phyloP scores from a whole-genome alignment of 1,139 yeast genomes.

The Yamadazyma membranifaciens region DNA sequence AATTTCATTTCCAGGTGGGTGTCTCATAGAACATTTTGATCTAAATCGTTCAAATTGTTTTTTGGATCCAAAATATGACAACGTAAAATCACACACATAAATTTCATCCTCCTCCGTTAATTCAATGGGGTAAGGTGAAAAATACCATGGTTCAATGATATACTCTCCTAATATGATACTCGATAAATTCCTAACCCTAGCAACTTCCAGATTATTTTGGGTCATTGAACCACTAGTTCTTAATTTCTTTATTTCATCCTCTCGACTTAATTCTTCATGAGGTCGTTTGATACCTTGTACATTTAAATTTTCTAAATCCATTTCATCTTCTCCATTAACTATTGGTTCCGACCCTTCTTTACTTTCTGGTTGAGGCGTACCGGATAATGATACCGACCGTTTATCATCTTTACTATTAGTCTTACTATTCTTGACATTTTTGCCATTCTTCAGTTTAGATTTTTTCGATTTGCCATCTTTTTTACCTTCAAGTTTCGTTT shows the following conservation, averaged over 20 bases:
- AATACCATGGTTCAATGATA: constrained; percentile 98
- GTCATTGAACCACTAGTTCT: constrained; percentile 97
- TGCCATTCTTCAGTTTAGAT: constrained; percentile 19
- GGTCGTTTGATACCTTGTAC: constrained; percentile 74
- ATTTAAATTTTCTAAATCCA: constrained; percentile 84
- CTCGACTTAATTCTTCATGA: constrained; percentile 74
- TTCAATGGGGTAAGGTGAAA: constrained; percentile 95
- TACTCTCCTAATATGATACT: constrained; percentile 83
- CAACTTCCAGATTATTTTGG: constrained; percentile 83
- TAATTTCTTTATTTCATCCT: constrained; percentile 88
- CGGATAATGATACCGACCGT: constrained; percentile 13
- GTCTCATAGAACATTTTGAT: constrained; percentile 78
- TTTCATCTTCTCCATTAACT: constrained; percentile 53
- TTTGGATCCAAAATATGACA: constrained; percentile 82
- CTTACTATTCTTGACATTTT: constrained; percentile 5
- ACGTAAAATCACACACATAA: constrained; percentile 87
- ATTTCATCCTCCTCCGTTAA: constrained; percentile 87
- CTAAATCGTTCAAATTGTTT: constrained; percentile 93
- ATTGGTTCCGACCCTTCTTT: constrained; percentile 24
- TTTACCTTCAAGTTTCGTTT: constrained; percentile 53
- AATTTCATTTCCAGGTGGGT: constrained; percentile 98
- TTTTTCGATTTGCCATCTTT: constrained; percentile 29
- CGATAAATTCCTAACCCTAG: constrained; percentile 82
- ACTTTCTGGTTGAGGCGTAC: constrained; percentile 15
- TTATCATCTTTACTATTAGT: constrained; percentile 6